Percentiles rank a stretch among this genome's conserved stretches.
These are phyloP conservation scores for Gracilaria caudata DNA, from an alignment of 23 red algal genomes.

Conservation along the genomic window DNA sequence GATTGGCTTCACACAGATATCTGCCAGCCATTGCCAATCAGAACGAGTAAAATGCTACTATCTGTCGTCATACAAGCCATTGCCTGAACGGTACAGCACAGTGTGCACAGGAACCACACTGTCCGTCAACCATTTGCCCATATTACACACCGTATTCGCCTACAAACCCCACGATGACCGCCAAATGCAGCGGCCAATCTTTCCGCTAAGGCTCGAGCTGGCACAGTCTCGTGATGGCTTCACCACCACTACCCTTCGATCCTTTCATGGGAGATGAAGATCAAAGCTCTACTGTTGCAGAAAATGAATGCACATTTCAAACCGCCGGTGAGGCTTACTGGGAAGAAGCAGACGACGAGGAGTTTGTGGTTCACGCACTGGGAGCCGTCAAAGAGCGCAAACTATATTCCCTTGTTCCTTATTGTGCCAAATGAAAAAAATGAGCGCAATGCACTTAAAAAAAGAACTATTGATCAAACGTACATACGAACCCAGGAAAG, in stretches of 20 bases:
- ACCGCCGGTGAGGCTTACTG: neutral
- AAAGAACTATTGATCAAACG: neutral
- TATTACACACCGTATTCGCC: neutral
- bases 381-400: neutral
- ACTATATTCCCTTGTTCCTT: neutral
- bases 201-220: neutral
- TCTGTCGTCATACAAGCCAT: neutral
- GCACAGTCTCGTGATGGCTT: neutral
- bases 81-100: neutral
- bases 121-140: neutral
- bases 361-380: neutral
- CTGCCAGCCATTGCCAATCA: neutral
- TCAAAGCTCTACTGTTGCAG: neutral
- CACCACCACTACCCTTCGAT: neutral
- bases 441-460: neutral
- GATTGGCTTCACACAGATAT: neutral
- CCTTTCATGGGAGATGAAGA: neutral
- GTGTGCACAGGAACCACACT: neutral
- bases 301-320: neutral
- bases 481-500: neutral
- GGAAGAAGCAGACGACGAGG: neutral
- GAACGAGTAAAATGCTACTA: neutral
- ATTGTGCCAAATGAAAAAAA: neutral
- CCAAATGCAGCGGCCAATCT: neutral
- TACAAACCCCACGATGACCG: neutral